Conservation (phyloP, 805 yeast genomes). For the Yarrowia keelungensis region DNA sequence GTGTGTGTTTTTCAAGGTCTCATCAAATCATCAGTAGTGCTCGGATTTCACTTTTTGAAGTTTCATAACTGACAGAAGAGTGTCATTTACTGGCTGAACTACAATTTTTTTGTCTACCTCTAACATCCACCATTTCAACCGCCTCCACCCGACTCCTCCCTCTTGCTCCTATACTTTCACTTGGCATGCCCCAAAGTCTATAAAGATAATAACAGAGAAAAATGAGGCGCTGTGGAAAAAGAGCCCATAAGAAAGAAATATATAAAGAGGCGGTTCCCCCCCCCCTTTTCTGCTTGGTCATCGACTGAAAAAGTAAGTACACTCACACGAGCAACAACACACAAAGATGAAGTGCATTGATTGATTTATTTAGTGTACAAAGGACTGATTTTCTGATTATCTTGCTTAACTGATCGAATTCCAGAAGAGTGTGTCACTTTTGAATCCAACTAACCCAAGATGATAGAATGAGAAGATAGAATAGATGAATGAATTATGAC, state of each 20-base stretch:
- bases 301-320: not conserved
- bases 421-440: not conserved
- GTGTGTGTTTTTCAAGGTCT: too few species aligned
- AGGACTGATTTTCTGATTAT: constrained; percentile 33
- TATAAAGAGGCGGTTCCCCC: not conserved
- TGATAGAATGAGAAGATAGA: too few species aligned
- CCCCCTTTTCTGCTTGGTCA: not conserved
- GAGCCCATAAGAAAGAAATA: too few species aligned
- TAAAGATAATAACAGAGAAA: not conserved
- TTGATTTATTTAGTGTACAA: constrained; percentile 32
- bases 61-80: too few species aligned
- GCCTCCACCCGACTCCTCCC: not conserved
- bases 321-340: not conserved
- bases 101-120: too few species aligned
- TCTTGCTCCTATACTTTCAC: constrained; percentile 31
- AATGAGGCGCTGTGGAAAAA: too few species aligned
- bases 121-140: too few species aligned
- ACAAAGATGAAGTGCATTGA: constrained; percentile 29
- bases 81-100: too few species aligned
- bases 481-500: too few species aligned
- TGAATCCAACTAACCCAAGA: not conserved
- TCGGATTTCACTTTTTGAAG: too few species aligned
- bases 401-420: constrained; percentile 10
- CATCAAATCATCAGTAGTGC: too few species aligned
- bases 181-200: constrained; percentile 25